phyloP scores from a whole-genome alignment of 1,139 yeast genomes.

The Taiozyma onychis region DNA sequence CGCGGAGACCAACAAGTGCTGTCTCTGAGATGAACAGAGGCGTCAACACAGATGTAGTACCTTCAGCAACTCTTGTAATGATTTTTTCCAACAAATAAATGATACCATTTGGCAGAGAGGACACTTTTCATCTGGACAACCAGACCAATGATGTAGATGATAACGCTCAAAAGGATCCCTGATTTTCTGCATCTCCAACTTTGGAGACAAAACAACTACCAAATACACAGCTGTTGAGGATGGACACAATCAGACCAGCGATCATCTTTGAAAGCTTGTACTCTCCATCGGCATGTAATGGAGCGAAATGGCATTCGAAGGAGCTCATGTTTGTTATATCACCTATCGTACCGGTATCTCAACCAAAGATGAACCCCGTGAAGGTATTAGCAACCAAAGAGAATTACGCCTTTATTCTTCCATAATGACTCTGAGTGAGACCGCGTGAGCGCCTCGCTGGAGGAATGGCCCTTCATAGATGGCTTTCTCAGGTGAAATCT shows the following conservation, averaged over 20 bases:
- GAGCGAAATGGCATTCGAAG: slow-evolving; percentile 46
- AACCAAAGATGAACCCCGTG: slow-evolving; percentile 69
- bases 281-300: slow-evolving; percentile 24
- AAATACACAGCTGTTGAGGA: slow-evolving; percentile 64
- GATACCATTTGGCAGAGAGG: slow-evolving; percentile 38
- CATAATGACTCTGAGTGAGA: neutral
- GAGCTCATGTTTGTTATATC: slow-evolving; percentile 57
- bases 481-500: neutral
- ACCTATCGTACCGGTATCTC: slow-evolving; percentile 71
- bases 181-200: slow-evolving; percentile 46
- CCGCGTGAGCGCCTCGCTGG: neutral
- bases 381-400: slow-evolving; percentile 34
- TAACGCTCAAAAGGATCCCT: slow-evolving; percentile 42
- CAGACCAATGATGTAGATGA: slow-evolving; percentile 44
- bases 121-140: slow-evolving; percentile 37
- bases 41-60: slow-evolving; percentile 46
- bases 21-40: slow-evolving; percentile 54
- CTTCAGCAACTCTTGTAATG: slow-evolving; percentile 49
- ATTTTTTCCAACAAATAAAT: slow-evolving; percentile 46
- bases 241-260: slow-evolving; percentile 54
- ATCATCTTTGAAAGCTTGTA: slow-evolving; percentile 38
- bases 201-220: slow-evolving; percentile 63
- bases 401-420: neutral
- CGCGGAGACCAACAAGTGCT: slow-evolving; percentile 49
- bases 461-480: neutral